Conservation (phyloP, 352 stramenopile genomes). For the Globisporangium heterothallicum region DNA sequence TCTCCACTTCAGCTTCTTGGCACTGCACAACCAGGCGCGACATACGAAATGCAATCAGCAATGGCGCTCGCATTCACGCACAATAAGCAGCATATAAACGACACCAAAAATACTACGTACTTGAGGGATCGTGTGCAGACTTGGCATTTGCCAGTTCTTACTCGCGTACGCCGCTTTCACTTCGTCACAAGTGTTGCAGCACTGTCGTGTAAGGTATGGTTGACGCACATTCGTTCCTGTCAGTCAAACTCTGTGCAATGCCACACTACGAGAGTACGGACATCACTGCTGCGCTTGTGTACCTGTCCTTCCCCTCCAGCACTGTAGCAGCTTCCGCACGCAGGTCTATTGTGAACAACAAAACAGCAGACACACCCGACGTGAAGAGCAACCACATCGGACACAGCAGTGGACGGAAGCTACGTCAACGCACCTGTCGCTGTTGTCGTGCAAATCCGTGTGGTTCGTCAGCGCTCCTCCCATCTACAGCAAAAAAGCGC, state of each 20-base stretch:
- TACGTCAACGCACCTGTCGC: slow-evolving; percentile 36
- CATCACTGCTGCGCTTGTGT: too few species aligned
- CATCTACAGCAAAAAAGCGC: slow-evolving; percentile 29
- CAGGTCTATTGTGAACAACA: slow-evolving; percentile 23
- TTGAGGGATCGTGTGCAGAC: slow-evolving; percentile 68
- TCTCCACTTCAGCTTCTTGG: slow-evolving; percentile 73
- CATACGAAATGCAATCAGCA: too few species aligned
- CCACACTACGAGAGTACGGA: too few species aligned
- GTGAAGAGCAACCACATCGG: neutral
- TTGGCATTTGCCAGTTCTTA: slow-evolving; percentile 76
- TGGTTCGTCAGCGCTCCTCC: slow-evolving; percentile 67
- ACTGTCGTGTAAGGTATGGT: too few species aligned
- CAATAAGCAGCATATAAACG: neutral
- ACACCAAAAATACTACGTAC: slow-evolving; percentile 13
- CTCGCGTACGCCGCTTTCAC: slow-evolving; percentile 59
- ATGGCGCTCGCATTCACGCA: too few species aligned
- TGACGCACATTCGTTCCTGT: too few species aligned
- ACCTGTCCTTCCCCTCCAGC: slow-evolving; percentile 57
- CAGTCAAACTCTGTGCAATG: too few species aligned
- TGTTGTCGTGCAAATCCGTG: slow-evolving; percentile 48
- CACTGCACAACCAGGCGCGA: slow-evolving; percentile 39
- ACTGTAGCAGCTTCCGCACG: slow-evolving; percentile 74
- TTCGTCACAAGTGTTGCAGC: slow-evolving; percentile 62
- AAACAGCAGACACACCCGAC: neutral
- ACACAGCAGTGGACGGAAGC: neutral